phyloP scores from a whole-genome alignment of 1,284 basidiomycete species.

The Pseudozyma flocculosa region DNA sequence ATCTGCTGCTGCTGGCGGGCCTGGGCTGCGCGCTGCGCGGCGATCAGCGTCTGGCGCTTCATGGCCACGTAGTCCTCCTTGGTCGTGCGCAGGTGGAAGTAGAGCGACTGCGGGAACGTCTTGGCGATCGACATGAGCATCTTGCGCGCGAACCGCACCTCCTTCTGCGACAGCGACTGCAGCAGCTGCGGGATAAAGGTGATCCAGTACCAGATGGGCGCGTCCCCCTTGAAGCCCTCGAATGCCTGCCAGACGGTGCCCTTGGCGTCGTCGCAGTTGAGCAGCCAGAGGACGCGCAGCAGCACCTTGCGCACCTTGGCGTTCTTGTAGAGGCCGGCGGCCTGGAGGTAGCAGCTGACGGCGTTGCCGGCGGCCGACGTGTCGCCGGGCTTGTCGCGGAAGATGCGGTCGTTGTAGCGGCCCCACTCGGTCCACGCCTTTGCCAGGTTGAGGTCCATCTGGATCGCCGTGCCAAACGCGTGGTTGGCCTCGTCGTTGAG shows the following conservation, averaged over 20 bases:
- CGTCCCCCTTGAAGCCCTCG: constrained; percentile 93
- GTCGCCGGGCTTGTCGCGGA: constrained; percentile 65
- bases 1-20: constrained; percentile 59
- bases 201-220: constrained; percentile 99
- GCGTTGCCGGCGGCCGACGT: constrained; percentile 74
- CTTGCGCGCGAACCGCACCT: constrained; percentile 86
- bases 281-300: constrained; percentile 90
- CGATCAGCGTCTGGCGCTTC: constrained; percentile 59
- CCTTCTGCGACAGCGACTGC: constrained; percentile 82
- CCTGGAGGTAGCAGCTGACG: constrained; percentile 96
- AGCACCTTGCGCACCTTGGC: constrained; percentile 89
- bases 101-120: constrained; percentile 90
- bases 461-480: constrained; percentile 74
- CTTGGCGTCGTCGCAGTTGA: constrained; percentile 83
- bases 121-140: constrained; percentile 89
- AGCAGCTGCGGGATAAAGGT: constrained; percentile 95
- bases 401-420: constrained; percentile 87
- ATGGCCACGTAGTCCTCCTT: constrained; percentile 71
- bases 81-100: constrained; percentile 89
- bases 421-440: constrained; percentile 99
- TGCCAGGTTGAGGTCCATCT: constrained; percentile 89
- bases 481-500: constrained; percentile 87
- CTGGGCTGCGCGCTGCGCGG: constrained; percentile 55
- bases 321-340: constrained; percentile 92
- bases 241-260: constrained; percentile 82